phyloP scores from a whole-genome alignment of 2,329 filamentous ascomycete species.

The Claviceps sp. region DNA sequence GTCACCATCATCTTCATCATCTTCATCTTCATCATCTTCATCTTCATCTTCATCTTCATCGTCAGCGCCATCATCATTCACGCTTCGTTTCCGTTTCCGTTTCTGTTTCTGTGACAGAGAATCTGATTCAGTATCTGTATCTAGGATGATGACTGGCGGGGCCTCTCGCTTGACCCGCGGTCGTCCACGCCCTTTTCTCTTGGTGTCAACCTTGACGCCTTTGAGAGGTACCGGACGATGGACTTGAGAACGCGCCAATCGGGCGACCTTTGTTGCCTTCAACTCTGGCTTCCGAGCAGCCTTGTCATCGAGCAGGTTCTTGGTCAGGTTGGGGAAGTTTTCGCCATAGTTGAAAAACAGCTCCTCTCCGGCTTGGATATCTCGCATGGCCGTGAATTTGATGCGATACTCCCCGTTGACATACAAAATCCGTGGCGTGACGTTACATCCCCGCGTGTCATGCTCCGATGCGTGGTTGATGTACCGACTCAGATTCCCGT shows the following conservation, averaged over 20 bases:
- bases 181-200: slow-evolving; percentile 11
- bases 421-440: slow-evolving; percentile 51
- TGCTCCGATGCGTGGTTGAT: slow-evolving; percentile 59
- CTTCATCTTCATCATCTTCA: slow-evolving; percentile 10
- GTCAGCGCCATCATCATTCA: slow-evolving; percentile 16
- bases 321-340: slow-evolving; percentile 48
- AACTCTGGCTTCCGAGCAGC: slow-evolving; percentile 17
- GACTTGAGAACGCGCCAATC: slow-evolving; percentile 8
- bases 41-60: neutral
- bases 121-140: slow-evolving; percentile 5
- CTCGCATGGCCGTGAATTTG: slow-evolving; percentile 53
- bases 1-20: neutral
- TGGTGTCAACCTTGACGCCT: slow-evolving; percentile 11
- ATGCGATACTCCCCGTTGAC: slow-evolving; percentile 68
- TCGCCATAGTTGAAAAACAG: slow-evolving; percentile 72
- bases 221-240: slow-evolving; percentile 13
- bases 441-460: slow-evolving; percentile 42
- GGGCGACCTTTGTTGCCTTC: slow-evolving; percentile 11
- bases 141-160: slow-evolving; percentile 10
- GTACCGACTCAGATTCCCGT: slow-evolving; percentile 70
- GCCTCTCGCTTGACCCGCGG: slow-evolving; percentile 6
- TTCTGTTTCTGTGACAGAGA: slow-evolving; percentile 15
- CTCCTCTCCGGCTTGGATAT: slow-evolving; percentile 60
- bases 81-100: slow-evolving; percentile 10
- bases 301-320: slow-evolving; percentile 27